Evolutionary conservation across 2,329 filamentous ascomycete species (phyloP), one percentile per base, ranked within the genome.

Genomic region (Fusarium zealandicum): DNA sequence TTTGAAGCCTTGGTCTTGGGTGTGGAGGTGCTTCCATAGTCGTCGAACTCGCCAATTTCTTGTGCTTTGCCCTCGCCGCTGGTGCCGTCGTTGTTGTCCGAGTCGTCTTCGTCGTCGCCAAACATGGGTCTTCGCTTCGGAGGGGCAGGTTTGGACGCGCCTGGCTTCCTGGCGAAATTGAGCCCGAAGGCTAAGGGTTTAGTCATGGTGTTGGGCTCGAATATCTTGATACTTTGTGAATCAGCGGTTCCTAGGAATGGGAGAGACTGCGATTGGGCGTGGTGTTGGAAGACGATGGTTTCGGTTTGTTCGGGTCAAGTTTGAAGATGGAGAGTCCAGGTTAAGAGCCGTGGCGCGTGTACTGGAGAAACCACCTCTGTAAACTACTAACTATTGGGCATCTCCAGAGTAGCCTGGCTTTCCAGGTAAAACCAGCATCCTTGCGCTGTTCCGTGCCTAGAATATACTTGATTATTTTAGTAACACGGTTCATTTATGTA

Each of bases 21-120:
- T 9, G 58, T 58, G 12, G 61, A 54, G 20, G 45, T 18, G 30
- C 73, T 46, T 13, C 56, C 71, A 22, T 81, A 77, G 43, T 81
- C 80, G 58, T 84, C 81, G 48, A 89, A 76, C 62, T 87, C 86
- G 56, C 90, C 87, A 64, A 90, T 86, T 40, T 82, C 78, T 61
- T 87, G 81, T 17, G 76, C 73, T 43, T 78, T 77, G 14, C 72
- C 72, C 11, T 69, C 71, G 31, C 71, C 70, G 14, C 66, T 63
- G 6, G 69, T 35, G 12, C 67, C 63, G 38, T 82, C 82, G 47
- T 84, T 77, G 56, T 86, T 85, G 20, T 2, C 80, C 82, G 63
- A 83, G 56, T 80, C 59, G 25, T 51, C 46, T 9, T 67, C 80
- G 57, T 67, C 80, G 58, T 81, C 82, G 57, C 83, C 84, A 62